Base-by-base conservation (phyloP, 805 yeast species). In the Metschnikowia lachancei region DNA sequence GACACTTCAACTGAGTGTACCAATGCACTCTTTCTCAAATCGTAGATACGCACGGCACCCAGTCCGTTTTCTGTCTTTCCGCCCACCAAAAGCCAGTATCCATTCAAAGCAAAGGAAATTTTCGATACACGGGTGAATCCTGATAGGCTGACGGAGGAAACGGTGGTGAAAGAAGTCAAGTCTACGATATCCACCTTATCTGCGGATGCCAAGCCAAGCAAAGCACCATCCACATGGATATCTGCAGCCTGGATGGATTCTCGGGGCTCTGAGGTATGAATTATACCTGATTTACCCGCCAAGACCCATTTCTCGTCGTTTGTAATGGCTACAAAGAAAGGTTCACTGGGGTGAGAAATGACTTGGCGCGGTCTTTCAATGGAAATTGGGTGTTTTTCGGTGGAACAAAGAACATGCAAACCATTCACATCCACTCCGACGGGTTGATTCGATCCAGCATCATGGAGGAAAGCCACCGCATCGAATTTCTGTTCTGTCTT, bases 91-190 rank as follows among this genome's bases (percentile, higher is more conserved):
- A 85, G 58, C 77, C 84, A 81, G 60, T 80, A 82, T 1, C 92
- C 92, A 57, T 85, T 85, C 24, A 70, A 66, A 2, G 83, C 85
- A 63, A 82, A 83, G 35, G 60, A 56, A 11, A 82, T 46, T n/a
- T 65, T 60, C 5, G 61, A 51, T 9, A 77, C 64, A 1, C 61
- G 52, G 1, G 50, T 49, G 26, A 46, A 44, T 1, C 28, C 32
- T 4, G 37, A 31, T 22, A 41, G 38, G 3, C 33, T 39, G 22
- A 49, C 32, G 4, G 41, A 16, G 3, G 78, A 59, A 9, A 67
- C 74, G 16, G 61, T 45, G 10, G 56, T 55, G 2, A 76, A 70
- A 24, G 65, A 62, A 2, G 75, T 60, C 19, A 78, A 52, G 46
- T 72, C 74, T 52, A 62, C 68, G 4, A 80, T 64, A 2, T 57